These are phyloP conservation scores for Salix udensis DNA, from an alignment of 345 rosid species.

Conservation along the genomic window DNA sequence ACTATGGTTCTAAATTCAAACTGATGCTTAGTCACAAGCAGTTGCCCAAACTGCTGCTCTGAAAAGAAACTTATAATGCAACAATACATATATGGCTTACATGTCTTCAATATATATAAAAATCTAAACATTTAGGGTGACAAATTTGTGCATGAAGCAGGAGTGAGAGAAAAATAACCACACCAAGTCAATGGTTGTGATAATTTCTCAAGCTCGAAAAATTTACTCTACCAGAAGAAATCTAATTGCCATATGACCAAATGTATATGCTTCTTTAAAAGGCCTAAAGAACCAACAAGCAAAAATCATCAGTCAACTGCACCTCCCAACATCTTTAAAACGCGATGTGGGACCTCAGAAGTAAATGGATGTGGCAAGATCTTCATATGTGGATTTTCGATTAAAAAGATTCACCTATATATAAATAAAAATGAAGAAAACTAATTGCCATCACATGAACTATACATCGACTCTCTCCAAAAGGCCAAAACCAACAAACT, in stretches of 20 bases:
- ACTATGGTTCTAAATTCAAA: not conserved
- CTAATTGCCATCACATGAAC: not conserved
- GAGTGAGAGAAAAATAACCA: not conserved
- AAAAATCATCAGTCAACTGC: not conserved
- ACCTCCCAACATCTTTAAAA: not conserved
- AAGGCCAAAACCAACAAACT: not conserved
- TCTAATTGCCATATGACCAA: not conserved
- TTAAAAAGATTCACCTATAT: not conserved
- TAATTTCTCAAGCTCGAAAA: not conserved
- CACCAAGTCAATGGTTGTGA: not conserved
- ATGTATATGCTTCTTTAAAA: not conserved
- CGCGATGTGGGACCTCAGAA: not conserved
- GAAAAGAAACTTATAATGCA: not conserved
- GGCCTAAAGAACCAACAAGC: not conserved
- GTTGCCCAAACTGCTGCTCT: not conserved
- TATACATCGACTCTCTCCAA: not conserved
- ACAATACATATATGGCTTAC: not conserved
- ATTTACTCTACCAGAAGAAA: not conserved
- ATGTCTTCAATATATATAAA: not conserved
- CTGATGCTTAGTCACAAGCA: not conserved
- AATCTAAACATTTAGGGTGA: not conserved
- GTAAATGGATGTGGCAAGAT: not conserved
- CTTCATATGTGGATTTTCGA: not conserved
- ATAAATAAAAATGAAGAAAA: not conserved
- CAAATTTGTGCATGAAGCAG: not conserved